phyloP scores from a whole-genome alignment of 163 green algal species.

The Scenedesmus sp. region DNA sequence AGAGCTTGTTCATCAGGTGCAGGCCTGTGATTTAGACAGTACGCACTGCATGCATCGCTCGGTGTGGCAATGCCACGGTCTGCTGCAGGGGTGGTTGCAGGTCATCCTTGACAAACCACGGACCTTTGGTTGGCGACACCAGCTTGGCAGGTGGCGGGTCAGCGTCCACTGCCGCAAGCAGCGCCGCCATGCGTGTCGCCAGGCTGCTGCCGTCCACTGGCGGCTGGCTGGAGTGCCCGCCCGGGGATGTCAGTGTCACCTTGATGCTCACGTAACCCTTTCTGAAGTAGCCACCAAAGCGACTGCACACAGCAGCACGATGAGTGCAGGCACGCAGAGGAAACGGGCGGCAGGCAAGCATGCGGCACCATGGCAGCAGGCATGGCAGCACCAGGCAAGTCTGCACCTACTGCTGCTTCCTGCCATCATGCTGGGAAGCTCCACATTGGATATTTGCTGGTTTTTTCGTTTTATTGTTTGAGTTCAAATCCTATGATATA shows the following conservation, averaged over 20 bases:
- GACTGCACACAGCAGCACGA: slow-evolving; percentile 45
- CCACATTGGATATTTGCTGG: too few relatives aligned
- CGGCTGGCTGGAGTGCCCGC: slow-evolving; percentile 68
- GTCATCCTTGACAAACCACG: neutral
- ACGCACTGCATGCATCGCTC: neutral
- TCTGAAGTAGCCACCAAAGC: slow-evolving; percentile 70
- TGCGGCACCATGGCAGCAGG: too few relatives aligned
- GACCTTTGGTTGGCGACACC: slow-evolving; percentile 45
- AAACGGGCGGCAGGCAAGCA: too few relatives aligned
- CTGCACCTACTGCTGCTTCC: too few relatives aligned
- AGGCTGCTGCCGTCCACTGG: slow-evolving; percentile 59
- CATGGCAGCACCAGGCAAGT: too few relatives aligned
- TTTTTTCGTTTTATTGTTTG: too few relatives aligned
- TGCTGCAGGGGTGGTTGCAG: neutral
- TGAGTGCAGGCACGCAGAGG: too few relatives aligned
- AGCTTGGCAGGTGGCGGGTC: slow-evolving; percentile 44
- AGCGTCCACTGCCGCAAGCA: slow-evolving; percentile 44
- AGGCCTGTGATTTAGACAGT: neutral
- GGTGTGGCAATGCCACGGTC: neutral
- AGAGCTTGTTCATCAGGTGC: neutral
- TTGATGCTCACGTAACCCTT: slow-evolving; percentile 68
- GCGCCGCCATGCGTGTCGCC: slow-evolving; percentile 33
- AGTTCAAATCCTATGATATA: too few relatives aligned
- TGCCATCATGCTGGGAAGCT: too few relatives aligned
- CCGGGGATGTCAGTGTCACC: slow-evolving; percentile 44